Conservation (phyloP, 805 yeast genomes). For the Komagataella kurtzmanii region DNA sequence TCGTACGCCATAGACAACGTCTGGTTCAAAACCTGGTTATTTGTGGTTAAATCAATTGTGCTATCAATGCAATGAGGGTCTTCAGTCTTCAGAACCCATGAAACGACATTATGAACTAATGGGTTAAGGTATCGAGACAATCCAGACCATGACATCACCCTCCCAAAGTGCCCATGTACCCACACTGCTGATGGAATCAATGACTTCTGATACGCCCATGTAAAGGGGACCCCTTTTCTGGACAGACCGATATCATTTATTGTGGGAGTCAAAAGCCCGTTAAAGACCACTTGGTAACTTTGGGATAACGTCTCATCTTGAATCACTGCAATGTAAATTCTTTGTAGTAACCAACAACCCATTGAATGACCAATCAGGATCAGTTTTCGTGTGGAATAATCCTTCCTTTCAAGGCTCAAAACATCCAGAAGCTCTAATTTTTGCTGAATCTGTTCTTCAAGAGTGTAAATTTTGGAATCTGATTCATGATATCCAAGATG, state of each 20-base stretch:
- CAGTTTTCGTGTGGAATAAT: conserved; percentile 18
- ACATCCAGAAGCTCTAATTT: conserved; percentile 35
- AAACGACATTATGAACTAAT: neutral
- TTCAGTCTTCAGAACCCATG: neutral
- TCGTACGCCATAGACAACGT: neutral
- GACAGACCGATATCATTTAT: conserved; percentile 34
- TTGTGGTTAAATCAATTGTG: neutral
- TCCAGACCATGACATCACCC: neutral
- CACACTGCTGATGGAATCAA: neutral
- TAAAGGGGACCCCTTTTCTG: neutral
- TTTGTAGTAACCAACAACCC: conserved; percentile 52
- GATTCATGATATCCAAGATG: neutral
- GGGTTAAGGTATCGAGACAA: neutral
- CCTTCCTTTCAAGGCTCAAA: conserved; percentile 9
- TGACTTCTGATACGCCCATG: neutral
- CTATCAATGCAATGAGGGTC: neutral
- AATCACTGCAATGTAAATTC: conserved; percentile 23
- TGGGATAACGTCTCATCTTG: conserved; percentile 13
- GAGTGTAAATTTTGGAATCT: conserved; percentile 15
- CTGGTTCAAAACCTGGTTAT: neutral
- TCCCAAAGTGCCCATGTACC: neutral
- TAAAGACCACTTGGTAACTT: conserved; percentile 22
- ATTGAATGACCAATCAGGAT: conserved; percentile 57
- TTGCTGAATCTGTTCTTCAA: conserved; percentile 47
- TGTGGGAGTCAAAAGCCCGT: conserved; percentile 63